Base-by-base conservation (phyloP, 139 green algal genomes). In the Volvox reticuliferus region DNA sequence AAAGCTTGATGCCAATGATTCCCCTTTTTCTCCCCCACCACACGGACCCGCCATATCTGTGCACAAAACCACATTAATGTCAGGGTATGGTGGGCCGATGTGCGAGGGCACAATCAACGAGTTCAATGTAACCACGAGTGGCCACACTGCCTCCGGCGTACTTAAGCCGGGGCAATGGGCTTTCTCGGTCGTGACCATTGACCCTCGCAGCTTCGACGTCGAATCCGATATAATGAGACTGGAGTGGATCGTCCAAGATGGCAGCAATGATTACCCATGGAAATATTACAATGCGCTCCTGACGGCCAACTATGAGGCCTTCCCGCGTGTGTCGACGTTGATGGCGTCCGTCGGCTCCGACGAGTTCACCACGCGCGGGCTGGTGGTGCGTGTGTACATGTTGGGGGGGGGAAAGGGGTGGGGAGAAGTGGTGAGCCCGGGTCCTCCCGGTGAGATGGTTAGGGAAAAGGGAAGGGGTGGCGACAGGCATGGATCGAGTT, bases 221-320 rank as follows among this genome's bases (percentile, higher is more conserved):
- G 21, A 35, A 3, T 37, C 12, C 0, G 33, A 87, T 32, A 55
- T 87, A 75, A 1, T 79, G 32, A 55, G 44, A 37, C 90, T 95
- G 33, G 79, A 92, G 81, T 95, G 93, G 93, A 85, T 67, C 1
- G 88, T 77, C 19, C 14, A 16, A 9, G 91, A 93, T 37, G 21
- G 26, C 35, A 36, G 68, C 78, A 14, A 13, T 17, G 28, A 24
- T 19, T 22, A n/a, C 19, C 32, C 65, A 19, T 55, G 17, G 16
- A 5, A 50, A 20, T 91, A 89, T 69, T 37, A 1, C 37, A 93
- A 93, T 68, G 91, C 91, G 1, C 91, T 90, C 62, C 77, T 95
- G 12, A 92, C 91, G 0, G 85, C 93, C 24, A 89, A 93, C 68
- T 71, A 91, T 76, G 73, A 86, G 26, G 73, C 71, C n/a, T 86